Conservation (phyloP, 768 basidiomycete genomes). For the Solioccasus polychromus region DNA sequence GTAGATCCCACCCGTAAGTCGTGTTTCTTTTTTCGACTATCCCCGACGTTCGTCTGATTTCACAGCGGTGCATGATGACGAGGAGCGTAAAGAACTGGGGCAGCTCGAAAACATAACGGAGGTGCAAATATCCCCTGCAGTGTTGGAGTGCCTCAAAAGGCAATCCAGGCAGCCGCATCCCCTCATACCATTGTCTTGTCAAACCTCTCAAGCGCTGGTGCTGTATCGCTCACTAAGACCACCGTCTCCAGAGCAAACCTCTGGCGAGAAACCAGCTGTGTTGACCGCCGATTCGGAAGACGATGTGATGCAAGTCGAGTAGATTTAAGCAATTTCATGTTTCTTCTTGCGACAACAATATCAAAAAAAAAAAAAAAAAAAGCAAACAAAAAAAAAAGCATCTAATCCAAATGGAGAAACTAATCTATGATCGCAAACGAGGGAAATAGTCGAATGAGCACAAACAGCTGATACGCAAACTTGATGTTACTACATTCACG, state of each 20-base stretch:
- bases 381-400: conserved; percentile 16
- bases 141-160: conserved; percentile 45
- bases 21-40: conserved; percentile 2
- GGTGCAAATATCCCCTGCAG: conserved; percentile 41
- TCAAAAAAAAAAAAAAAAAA: too few species aligned
- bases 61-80: conserved; percentile 5
- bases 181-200: conserved; percentile 18
- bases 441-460: conserved; percentile 16
- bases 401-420: conserved; percentile 24
- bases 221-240: conserved; percentile 45
- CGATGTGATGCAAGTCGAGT: conserved; percentile 57
- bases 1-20: conserved; percentile 62
- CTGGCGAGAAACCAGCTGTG: neutral
- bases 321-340: conserved; percentile 9
- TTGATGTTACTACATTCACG: conserved; percentile 11
- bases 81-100: conserved; percentile 27
- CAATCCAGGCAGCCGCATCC: conserved; percentile 23
- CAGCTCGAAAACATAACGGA: conserved; percentile 20
- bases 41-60: neutral
- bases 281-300: conserved; percentile 21
- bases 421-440: conserved; percentile 25
- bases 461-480: conserved; percentile 21
- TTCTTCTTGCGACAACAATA: conserved; percentile 17
- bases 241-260: conserved; percentile 16
- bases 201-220: conserved; percentile 46